Evolutionary conservation across 148 eudicot genomes (phyloP).

Genomic region (Nepenthes gracilis): DNA sequence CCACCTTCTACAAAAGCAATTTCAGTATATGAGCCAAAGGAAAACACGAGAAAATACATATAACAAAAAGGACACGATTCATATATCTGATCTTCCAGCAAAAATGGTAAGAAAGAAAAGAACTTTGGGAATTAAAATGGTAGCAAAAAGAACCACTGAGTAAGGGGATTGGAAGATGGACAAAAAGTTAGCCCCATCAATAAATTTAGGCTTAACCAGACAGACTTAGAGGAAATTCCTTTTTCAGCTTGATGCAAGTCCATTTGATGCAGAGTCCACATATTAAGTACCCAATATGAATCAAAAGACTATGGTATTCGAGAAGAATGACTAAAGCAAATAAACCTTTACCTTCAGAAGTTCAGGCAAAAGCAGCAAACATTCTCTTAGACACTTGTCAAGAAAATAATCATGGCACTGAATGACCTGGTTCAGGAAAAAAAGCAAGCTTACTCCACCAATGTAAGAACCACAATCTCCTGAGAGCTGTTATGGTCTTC

Average conservation of each 20-base stretch:
- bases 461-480: not conserved
- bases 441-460: constrained; percentile 1
- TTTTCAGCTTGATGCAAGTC: too few relatives aligned
- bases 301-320: not conserved
- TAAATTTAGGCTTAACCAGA: too few relatives aligned
- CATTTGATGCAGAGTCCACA: too few relatives aligned
- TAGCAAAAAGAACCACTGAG: too few relatives aligned
- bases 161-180: too few relatives aligned
- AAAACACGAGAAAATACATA: not conserved
- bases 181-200: too few relatives aligned
- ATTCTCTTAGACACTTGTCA: constrained; percentile 87
- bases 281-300: not conserved
- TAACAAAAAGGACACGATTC: not conserved
- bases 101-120: too few relatives aligned
- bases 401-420: constrained; percentile 79
- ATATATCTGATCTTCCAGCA: not conserved
- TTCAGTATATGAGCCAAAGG: constrained; percentile 5
- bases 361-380: constrained; percentile 90
- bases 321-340: not conserved
- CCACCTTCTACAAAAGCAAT: constrained; percentile 65
- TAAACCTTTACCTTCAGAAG: constrained; percentile 57
- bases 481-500: not conserved
- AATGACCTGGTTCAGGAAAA: constrained; percentile 44
- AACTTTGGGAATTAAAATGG: too few relatives aligned
- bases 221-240: too few relatives aligned